Conservation (phyloP, 164 flowering plant species). For the Sedum album region DNA sequence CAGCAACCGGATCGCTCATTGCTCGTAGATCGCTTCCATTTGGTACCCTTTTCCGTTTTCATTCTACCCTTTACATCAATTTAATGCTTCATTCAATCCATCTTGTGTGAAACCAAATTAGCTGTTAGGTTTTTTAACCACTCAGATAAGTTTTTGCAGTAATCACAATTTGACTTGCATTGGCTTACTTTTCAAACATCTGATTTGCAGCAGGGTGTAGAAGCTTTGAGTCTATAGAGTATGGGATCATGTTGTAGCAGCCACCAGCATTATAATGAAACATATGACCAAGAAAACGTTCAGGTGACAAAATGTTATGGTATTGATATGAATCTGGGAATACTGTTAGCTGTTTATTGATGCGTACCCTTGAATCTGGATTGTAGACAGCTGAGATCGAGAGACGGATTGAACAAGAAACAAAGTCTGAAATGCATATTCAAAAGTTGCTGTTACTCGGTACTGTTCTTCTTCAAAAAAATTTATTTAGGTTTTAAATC, state of each 20-base stretch:
- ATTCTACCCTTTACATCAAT: too few species aligned
- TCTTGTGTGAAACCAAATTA: too few species aligned
- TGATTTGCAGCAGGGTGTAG: constrained; percentile 3
- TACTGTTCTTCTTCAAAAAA: constrained; percentile 26
- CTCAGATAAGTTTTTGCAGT: not conserved
- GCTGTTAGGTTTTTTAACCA: not conserved
- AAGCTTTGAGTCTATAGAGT: constrained; percentile 13
- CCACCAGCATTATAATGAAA: constrained; percentile 39
- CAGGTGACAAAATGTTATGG: constrained; percentile 38
- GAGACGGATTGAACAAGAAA: constrained; percentile 86
- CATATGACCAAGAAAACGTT: constrained; percentile 67
- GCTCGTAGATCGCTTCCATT: too few species aligned
- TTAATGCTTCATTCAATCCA: too few species aligned
- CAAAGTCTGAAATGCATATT: constrained; percentile 90
- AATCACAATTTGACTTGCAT: not conserved
- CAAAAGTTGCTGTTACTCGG: constrained; percentile 91
- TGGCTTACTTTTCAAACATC: too few species aligned
- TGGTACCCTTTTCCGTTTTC: too few species aligned
- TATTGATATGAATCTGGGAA: not conserved
- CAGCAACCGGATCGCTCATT: too few species aligned
- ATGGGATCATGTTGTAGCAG: constrained; percentile 94
- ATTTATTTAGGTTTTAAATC: not conserved
- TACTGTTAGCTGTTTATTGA: not conserved
- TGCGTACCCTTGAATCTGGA: not conserved
- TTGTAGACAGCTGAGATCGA: constrained; percentile 90